Percentiles rank a stretch among this genome's conserved stretches.
Conservation (phyloP, 1,284 basidiomycete species). For the Leccinum colubrinum region DNA sequence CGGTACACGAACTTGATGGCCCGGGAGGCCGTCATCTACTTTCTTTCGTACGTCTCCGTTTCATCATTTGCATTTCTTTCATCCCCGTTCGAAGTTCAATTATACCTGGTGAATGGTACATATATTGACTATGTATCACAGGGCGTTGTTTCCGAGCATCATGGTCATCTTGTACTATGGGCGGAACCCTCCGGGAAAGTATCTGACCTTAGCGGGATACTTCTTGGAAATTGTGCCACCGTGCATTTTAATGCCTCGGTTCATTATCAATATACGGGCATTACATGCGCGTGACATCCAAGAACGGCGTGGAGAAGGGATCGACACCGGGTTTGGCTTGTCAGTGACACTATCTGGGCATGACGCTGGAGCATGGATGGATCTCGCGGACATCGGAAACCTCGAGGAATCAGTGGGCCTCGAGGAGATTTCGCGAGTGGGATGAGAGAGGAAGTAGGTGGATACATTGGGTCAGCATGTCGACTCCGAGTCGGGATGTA, state of each 20-base stretch:
- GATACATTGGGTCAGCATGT: background rate
- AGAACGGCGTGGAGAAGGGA: background rate
- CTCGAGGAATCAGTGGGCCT: background rate
- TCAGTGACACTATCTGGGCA: background rate
- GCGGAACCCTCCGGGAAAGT: background rate
- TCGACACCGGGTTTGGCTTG: background rate
- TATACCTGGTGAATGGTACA: background rate
- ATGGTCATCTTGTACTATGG: background rate
- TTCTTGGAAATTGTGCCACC: background rate
- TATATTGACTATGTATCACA: background rate
- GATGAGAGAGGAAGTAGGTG: background rate
- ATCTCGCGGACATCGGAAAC: background rate
- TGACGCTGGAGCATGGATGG: background rate
- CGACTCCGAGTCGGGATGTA: background rate
- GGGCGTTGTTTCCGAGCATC: background rate
- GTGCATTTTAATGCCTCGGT: constrained; percentile 7
- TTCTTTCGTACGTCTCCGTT: constrained; percentile 3
- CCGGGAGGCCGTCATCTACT: constrained; percentile 6
- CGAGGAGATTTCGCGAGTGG: background rate
- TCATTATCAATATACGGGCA: background rate
- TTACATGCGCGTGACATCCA: background rate
- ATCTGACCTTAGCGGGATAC: background rate
- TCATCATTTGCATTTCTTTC: background rate
- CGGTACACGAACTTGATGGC: constrained; percentile 4
- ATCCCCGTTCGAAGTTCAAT: background rate